Percentiles rank a stretch among this genome's conserved stretches.
Evolutionary conservation across 495 filamentous ascomycete genomes (phyloP).

Genomic region (Neurospora sp.): DNA sequence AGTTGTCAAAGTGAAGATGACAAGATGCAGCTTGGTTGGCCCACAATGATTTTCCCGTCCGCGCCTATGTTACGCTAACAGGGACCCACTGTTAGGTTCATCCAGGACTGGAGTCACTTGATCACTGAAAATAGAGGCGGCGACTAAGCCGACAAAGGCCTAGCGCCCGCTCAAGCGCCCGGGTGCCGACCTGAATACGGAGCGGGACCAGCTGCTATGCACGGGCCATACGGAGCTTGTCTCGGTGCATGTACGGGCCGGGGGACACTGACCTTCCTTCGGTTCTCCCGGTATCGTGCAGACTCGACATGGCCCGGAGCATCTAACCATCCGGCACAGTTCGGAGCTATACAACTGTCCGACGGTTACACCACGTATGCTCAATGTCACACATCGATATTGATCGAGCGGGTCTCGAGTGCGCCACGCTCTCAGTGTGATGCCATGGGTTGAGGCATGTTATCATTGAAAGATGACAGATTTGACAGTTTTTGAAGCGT

Average conservation of each 20-base stretch:
- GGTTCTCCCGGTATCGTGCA: neutral
- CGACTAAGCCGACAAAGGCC: neutral
- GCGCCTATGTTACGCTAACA: neutral
- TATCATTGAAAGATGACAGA: neutral
- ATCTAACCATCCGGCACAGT: neutral
- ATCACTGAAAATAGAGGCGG: neutral
- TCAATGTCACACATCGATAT: neutral
- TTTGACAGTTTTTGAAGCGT: no score
- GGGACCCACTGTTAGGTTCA: neutral
- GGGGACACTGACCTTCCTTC: neutral
- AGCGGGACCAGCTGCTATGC: neutral
- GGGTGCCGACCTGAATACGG: neutral
- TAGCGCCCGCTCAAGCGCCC: neutral
- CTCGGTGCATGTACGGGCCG: neutral
- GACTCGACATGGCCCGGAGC: neutral
- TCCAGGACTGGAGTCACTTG: neutral
- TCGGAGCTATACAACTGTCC: neutral
- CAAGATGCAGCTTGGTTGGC: neutral
- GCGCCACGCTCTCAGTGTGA: neutral
- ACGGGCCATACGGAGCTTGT: neutral
- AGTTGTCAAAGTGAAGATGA: neutral
- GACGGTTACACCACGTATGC: neutral
- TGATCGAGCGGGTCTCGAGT: neutral
- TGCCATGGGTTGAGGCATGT: neutral
- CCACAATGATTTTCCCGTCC: neutral